Conservation (phyloP, 352 stramenopile species). For the Pythium grandisporangium region DNA sequence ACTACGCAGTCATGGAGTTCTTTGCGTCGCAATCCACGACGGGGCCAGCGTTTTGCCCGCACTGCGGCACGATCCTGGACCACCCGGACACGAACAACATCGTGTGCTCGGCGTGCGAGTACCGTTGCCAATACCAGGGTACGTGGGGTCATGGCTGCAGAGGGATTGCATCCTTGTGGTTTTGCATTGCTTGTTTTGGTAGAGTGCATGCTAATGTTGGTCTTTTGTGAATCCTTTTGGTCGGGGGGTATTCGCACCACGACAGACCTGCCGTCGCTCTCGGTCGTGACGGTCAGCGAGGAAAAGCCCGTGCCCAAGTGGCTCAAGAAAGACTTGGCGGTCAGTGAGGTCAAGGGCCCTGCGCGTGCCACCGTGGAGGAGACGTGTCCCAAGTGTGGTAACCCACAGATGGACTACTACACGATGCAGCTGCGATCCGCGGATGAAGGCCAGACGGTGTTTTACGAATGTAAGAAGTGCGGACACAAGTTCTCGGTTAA, state of each 20-base stretch:
- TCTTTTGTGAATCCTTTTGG: not conserved
- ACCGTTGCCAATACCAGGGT: slow-evolving; percentile 82
- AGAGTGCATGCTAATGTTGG: too few relatives aligned
- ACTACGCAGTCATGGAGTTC: slow-evolving; percentile 80
- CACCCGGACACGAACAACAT: slow-evolving; percentile 84
- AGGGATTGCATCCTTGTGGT: too few relatives aligned
- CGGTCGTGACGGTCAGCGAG: slow-evolving; percentile 65
- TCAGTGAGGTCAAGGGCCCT: slow-evolving; percentile 80
- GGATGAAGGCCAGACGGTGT: slow-evolving; percentile 99
- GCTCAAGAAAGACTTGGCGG: slow-evolving; percentile 56
- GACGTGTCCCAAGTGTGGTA: slow-evolving; percentile 95
- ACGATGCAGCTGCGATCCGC: slow-evolving; percentile 98
- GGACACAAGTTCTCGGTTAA: slow-evolving; percentile 86
- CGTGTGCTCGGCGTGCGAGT: slow-evolving; percentile 79
- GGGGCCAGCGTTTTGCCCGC: slow-evolving; percentile 79
- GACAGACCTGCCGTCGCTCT: slow-evolving; percentile 70
- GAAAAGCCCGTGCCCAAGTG: slow-evolving; percentile 75
- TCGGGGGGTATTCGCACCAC: slow-evolving; percentile 1
- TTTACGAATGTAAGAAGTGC: slow-evolving; percentile 99
- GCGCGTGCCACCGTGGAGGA: slow-evolving; percentile 95
- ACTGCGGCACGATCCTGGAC: slow-evolving; percentile 85
- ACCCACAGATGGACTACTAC: slow-evolving; percentile 98
- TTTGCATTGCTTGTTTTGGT: too few relatives aligned
- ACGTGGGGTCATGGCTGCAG: not conserved
- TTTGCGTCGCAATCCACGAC: slow-evolving; percentile 54